Evolutionary conservation across 768 basidiomycete genomes (phyloP), one percentile per base, ranked within the genome.

Genomic region (Psilocybe tampanensis): DNA sequence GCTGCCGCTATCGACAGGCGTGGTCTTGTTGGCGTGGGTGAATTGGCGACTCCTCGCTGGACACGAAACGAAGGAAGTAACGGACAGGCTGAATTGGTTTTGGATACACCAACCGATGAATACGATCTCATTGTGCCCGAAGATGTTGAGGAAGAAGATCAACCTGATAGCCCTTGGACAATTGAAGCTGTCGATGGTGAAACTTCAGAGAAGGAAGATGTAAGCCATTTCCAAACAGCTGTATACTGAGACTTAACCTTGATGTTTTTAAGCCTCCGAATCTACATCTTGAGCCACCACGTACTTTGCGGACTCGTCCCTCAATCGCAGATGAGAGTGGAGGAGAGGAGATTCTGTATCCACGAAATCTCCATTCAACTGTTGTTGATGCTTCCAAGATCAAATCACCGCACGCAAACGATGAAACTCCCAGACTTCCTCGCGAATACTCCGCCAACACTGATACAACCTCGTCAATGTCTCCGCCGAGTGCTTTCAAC

Each of bases 31-130:
- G 97, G 97, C 22, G 91, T 98, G 5, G 97, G 97, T 34, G 97
- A 99, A 73, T 84, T 98, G 29, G 79, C 94, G 18, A 99, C 97
- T n/a, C 97, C 97, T 47, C 84, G 95, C 59, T 99, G 95, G 95
- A 82, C 82, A 58, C 83, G 83, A 67, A 39, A 13, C n/a, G 70
- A 74, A 24, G 79, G 57, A 15, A 45, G 56, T 6, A 63, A 59
- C 49, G 60, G 65, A 44, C 44, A 55, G 22, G 54, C 65, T 24
- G 52, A 64, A 21, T 56, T 60, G 11, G 51, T 60, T 45, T 56
- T 64, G 26, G 65, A 67, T 43, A 61, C 60, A n/a, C 70, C 74
- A 53, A 66, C 60, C 6, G 79, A 78, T 52, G 69, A 66, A 19
- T 81, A 81, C 56, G 79, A 80, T 36, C 73, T 80, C 4, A 70